Evolutionary conservation across 768 basidiomycete genomes (phyloP), one percentile per base, ranked within the genome.

Genomic region (Kwoniella shandongensis): DNA sequence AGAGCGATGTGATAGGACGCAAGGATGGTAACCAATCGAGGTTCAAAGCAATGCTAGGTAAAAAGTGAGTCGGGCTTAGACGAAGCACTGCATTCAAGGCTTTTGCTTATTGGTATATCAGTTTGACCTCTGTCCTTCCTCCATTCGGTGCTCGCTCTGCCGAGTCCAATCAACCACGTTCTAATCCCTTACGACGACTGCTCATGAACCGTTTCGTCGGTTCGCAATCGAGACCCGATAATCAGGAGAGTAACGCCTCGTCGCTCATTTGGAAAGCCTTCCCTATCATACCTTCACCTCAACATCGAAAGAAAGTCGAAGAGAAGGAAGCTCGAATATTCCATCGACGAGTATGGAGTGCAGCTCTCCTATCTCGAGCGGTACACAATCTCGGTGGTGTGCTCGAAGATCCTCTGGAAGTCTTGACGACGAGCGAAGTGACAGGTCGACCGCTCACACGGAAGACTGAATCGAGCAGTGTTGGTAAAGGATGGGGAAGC

Each of bases 321-420:
- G 67, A 71, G 44, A 41, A 26, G 15, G 44, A 54, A n/a, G 65
- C 68, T 26, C 51, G 74, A 17, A 39, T 60, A 4, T 26, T 23
- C 0, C 44, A 44, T 4, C 57, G 74, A 13, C 40, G 59, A 25
- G 38, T 58, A 7, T 59, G 67, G 42, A 72, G 65, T 38, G 47
- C 65, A 2, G 56, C 73, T 13, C 48, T 72, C 15, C 26, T 74
- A 20, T 40, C 44, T 15, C 59, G 60, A 39, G 72, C 69, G 6
- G 50, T 71, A 1, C 45, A 49, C 6, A 42, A 57, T 27, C 61
- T 59, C 17, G 68, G 64, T 1, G 63, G 59, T 6, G 41, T 13
- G 1, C 59, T 72, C 23, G 57, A 26, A 11, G 65, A 61, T 25
- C 57, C 44, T 6, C 39, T 32, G 27, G 39, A 62, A 10, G 49